Evolutionary conservation across 805 yeast species (phyloP), one percentile per base, ranked within the genome.

Genomic region (Saccharomyces paradoxus): DNA sequence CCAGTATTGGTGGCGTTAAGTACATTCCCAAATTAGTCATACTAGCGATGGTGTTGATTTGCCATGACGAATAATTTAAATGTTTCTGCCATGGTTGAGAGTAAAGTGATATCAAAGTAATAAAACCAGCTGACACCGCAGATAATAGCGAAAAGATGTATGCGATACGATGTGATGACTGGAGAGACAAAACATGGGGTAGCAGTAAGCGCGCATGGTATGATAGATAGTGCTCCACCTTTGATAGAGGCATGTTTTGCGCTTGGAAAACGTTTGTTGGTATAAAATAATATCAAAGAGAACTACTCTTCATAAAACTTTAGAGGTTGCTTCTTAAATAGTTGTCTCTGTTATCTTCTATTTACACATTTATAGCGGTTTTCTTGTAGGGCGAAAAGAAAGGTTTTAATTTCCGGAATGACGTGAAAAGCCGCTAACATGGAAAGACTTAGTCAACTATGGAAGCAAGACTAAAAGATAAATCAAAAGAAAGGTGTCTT

Each of bases 11-110:
- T 6, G 92, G 81, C 9, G 92, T 83, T 52, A 89, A 68, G 67
- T 92, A 94, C 81, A 88, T 82, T 2, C 97, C 97, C 56, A 87
- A 67, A 29, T 87, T 84, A 41, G 88, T 83, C 26, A 80, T 74
- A 29, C 89, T 84, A 4, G 95, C 86, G 12, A 92, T 82, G 54
- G 82, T 69, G 70, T 92, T 94, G 67, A 82, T 76, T 62, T 82
- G 77, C 52, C 87, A 74, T 59, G 89, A 89, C 1, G 83, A 70
- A 63, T 86, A 83, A 2, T 81, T 78, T 50, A 86, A 71, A n/a
- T 73, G 67, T 12, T 71, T 65, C 55, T 82, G 83, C 66, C 94
- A 81, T 14, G 84, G 80, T 21, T 86, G 79, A 5, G 96, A 81
- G 69, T 85, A 91, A 46, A 92, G 73, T 8, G 97, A 85, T 66